phyloP scores from a whole-genome alignment of 768 basidiomycete genomes.

The Auriculariales sp. region DNA sequence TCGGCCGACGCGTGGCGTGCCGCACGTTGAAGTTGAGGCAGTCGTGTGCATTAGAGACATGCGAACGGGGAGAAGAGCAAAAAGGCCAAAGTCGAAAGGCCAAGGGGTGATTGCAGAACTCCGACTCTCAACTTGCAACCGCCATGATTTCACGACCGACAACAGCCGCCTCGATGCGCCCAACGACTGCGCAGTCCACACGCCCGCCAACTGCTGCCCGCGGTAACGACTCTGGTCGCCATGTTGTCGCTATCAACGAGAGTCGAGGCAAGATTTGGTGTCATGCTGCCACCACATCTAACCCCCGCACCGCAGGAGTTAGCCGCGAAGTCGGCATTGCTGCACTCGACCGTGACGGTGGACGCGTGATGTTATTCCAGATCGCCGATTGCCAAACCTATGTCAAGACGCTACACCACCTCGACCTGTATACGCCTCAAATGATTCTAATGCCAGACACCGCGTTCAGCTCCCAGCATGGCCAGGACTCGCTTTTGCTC shows the following conservation, averaged over 20 bases:
- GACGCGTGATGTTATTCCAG: slow-evolving; percentile 61
- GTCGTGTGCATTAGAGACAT: too few relatives aligned
- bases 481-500: slow-evolving; percentile 41
- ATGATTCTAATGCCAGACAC: slow-evolving; percentile 74
- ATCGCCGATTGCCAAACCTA: slow-evolving; percentile 38
- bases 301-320: slow-evolving; percentile 22
- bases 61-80: too few relatives aligned
- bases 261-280: slow-evolving; percentile 3
- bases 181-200: neutral
- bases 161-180: neutral
- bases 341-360: slow-evolving; percentile 68
- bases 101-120: too few relatives aligned
- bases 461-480: slow-evolving; percentile 7
- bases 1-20: neutral
- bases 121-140: neutral
- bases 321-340: slow-evolving; percentile 80
- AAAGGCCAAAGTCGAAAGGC: too few relatives aligned
- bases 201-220: too few relatives aligned
- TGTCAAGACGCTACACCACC: slow-evolving; percentile 75
- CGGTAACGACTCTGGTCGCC: too few relatives aligned
- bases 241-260: slow-evolving; percentile 5
- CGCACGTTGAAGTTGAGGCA: neutral
- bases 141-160: neutral
- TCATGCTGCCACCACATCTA: neutral
- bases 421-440: slow-evolving; percentile 60